Percentiles rank a stretch among this genome's conserved stretches.
phyloP scores from a whole-genome alignment of 805 yeast species.

The Kuraishia piskuri region DNA sequence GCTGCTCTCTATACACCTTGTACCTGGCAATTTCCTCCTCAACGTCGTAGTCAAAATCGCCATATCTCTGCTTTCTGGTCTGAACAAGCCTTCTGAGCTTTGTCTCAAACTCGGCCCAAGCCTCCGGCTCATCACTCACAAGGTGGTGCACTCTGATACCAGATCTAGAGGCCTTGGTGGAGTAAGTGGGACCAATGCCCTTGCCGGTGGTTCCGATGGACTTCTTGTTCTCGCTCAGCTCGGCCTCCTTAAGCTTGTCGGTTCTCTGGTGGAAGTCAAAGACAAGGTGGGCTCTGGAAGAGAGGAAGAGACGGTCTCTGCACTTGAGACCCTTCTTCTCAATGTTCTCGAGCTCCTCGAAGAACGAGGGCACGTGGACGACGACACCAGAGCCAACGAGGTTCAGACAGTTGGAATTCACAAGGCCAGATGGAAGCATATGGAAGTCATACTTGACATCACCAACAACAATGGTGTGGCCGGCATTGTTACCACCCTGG shows the following conservation, averaged over 20 bases:
- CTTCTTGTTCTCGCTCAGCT: conserved; percentile 70
- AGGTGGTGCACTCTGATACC: conserved; percentile 96
- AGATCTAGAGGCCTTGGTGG: conserved; percentile 94
- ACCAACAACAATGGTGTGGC: conserved; percentile 94
- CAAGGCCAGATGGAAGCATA: conserved; percentile 97
- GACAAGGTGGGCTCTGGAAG: conserved; percentile 92
- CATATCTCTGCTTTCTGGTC: conserved; percentile 84
- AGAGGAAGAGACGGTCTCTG: conserved; percentile 70
- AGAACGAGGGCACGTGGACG: conserved; percentile 88
- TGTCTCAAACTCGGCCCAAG: conserved; percentile 86
- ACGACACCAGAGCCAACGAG: conserved; percentile 96
- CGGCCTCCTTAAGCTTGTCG: conserved; percentile 91
- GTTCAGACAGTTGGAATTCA: conserved; percentile 85
- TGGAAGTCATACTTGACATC: conserved; percentile 92
- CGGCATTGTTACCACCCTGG: conserved; percentile 99
- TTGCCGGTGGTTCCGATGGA: conserved; percentile 97
- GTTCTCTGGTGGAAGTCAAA: conserved; percentile 98
- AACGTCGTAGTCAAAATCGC: conserved; percentile 80
- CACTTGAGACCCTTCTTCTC: conserved; percentile 77
- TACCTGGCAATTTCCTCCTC: conserved; percentile 75
- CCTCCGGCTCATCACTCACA: conserved; percentile 78
- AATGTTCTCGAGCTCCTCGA: conserved; percentile 73
- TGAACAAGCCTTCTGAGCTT: conserved; percentile 69
- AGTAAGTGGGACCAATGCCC: conserved; percentile 97
- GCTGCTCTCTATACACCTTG: conserved; percentile 60